Conservation (phyloP, 306 rosid species). For the Acacia confusa region DNA sequence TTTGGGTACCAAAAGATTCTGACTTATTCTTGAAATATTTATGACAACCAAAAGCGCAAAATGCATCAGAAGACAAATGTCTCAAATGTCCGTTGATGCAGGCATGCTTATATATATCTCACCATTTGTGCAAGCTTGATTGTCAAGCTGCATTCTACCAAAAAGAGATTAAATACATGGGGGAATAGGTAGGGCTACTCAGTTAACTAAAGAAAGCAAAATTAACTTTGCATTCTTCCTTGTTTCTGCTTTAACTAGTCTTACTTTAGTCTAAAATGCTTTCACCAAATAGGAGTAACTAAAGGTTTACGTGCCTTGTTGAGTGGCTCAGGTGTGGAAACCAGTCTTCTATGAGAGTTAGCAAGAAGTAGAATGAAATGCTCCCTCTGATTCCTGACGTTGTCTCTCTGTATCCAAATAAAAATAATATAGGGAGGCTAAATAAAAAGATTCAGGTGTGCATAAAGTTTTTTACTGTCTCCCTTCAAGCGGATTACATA, state of each 20-base stretch:
- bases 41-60: neutral
- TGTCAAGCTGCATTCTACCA: constrained; percentile 73
- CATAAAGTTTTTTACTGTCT: no score
- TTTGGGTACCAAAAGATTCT: constrained; percentile 15
- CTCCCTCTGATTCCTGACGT: constrained; percentile 95
- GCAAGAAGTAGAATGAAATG: constrained; percentile 91
- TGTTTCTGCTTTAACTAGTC: constrained; percentile 12
- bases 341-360: constrained; percentile 76
- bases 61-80: neutral
- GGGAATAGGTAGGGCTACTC: constrained; percentile 21
- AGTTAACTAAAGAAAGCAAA: constrained; percentile 1
- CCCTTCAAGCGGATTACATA: no score
- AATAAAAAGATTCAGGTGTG: no score
- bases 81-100: neutral
- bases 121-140: constrained; percentile 85
- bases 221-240: neutral
- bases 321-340: constrained; percentile 94
- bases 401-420: constrained; percentile 53
- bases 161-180: constrained; percentile 14
- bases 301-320: constrained; percentile 62
- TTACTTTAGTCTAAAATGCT: neutral
- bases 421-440: no score
- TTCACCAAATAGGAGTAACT: constrained; percentile 12
- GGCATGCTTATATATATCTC: constrained; percentile 16
- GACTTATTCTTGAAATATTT: constrained; percentile 15